Conservation (phyloP, 768 basidiomycete species). For the Pleurotus salmoneostramineus region DNA sequence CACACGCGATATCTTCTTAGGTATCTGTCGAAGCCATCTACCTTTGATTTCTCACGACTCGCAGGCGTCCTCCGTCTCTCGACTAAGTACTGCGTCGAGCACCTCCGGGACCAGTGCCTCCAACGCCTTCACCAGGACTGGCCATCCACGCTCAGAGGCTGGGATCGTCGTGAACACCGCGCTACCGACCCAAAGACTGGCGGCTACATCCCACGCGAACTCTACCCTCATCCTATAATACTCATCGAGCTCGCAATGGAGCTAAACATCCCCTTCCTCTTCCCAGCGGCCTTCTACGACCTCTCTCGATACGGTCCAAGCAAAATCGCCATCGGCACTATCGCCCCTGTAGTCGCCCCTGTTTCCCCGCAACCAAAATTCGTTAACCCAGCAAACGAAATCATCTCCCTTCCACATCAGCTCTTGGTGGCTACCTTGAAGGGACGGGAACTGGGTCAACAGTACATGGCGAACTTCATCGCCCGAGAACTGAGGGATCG, state of each 20-base stretch:
- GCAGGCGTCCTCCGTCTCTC: slow-evolving; percentile 68
- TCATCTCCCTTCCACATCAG: slow-evolving; percentile 25
- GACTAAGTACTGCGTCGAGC: slow-evolving; percentile 71
- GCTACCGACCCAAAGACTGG: slow-evolving; percentile 42
- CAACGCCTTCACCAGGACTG: slow-evolving; percentile 58
- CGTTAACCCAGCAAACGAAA: slow-evolving; percentile 5
- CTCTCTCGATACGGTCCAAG: slow-evolving; percentile 70
- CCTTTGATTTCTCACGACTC: slow-evolving; percentile 55
- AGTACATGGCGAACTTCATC: slow-evolving; percentile 60
- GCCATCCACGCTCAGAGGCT: slow-evolving; percentile 61
- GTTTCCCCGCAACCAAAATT: slow-evolving; percentile 18
- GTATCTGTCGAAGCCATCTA: slow-evolving; percentile 49
- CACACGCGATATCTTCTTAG: slow-evolving; percentile 24
- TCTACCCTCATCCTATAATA: slow-evolving; percentile 63
- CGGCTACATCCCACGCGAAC: slow-evolving; percentile 55
- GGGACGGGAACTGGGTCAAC: slow-evolving; percentile 65
- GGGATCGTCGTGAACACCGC: slow-evolving; percentile 63
- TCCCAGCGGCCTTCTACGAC: slow-evolving; percentile 75
- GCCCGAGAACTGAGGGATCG: slow-evolving; percentile 48
- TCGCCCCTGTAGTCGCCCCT: slow-evolving; percentile 15
- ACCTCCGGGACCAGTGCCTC: slow-evolving; percentile 59
- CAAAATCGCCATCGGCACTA: slow-evolving; percentile 56
- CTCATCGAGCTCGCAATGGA: slow-evolving; percentile 69
- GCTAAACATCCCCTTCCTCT: slow-evolving; percentile 49
- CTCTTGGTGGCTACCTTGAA: slow-evolving; percentile 41